Evolutionary conservation across 1,139 yeast genomes (phyloP).

Genomic region (Eremothecium cymbalariae): DNA sequence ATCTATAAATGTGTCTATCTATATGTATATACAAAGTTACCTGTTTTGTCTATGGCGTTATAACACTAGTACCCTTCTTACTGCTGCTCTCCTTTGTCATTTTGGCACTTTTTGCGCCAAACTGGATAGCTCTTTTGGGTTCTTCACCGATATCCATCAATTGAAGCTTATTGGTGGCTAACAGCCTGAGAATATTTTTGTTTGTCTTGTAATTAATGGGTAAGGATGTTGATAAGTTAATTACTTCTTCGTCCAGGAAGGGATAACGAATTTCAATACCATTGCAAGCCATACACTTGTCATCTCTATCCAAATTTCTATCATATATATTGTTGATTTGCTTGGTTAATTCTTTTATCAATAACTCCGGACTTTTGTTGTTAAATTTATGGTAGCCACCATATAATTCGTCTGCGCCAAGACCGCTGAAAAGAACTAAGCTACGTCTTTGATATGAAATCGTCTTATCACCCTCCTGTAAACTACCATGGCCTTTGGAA

Average conservation of each 20-base stretch:
- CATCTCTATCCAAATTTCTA: slow-evolving; percentile 85
- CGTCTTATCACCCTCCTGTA: slow-evolving; percentile 17
- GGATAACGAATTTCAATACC: slow-evolving; percentile 92
- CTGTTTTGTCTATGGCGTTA: slow-evolving; percentile 13
- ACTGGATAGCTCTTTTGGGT: slow-evolving; percentile 91
- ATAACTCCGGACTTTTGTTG: slow-evolving; percentile 30
- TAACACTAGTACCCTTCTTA: slow-evolving; percentile 33
- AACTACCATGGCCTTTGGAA: slow-evolving; percentile 45
- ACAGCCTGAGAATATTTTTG: slow-evolving; percentile 53
- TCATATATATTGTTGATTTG: slow-evolving; percentile 70
- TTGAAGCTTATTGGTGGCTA: slow-evolving; percentile 45
- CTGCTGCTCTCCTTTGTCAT: slow-evolving; percentile 40
- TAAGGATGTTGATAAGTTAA: slow-evolving; percentile 44
- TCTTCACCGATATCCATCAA: slow-evolving; percentile 57
- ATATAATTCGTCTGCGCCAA: slow-evolving; percentile 95
- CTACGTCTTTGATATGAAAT: slow-evolving; percentile 42
- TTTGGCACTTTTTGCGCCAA: slow-evolving; percentile 93
- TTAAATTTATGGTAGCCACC: slow-evolving; percentile 68
- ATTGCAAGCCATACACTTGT: slow-evolving; percentile 75
- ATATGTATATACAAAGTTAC: no score
- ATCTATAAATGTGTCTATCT: slow-evolving; percentile 3
- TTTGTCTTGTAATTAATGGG: slow-evolving; percentile 51
- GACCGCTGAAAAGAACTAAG: slow-evolving; percentile 74
- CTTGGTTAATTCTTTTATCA: slow-evolving; percentile 48
- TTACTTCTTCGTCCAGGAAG: slow-evolving; percentile 59